These are phyloP conservation scores for Candida ipomoeae DNA, from an alignment of 805 yeast genomes.

Conservation along the genomic window DNA sequence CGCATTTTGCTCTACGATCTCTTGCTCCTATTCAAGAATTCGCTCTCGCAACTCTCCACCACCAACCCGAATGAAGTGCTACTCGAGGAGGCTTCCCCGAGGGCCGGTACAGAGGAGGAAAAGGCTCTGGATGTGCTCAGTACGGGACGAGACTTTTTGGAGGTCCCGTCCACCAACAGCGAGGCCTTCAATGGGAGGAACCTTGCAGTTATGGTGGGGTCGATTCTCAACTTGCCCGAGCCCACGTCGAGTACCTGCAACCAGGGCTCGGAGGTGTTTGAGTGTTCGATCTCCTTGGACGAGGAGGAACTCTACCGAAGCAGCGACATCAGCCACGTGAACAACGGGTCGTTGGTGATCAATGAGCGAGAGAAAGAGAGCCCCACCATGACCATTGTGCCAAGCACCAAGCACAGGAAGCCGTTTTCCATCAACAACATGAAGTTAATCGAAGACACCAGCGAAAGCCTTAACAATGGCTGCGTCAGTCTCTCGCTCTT, in stretches of 20 bases:
- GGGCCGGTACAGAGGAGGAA: not conserved
- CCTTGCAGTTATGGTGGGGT: conserved; percentile 7
- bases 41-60: conserved; percentile 21
- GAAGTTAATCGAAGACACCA: conserved; percentile 35
- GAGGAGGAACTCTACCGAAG: conserved; percentile 28
- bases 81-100: conserved; percentile 3
- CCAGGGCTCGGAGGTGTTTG: conserved; percentile 8
- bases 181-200: not conserved
- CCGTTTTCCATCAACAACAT: conserved; percentile 32
- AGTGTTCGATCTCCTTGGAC: conserved; percentile 20
- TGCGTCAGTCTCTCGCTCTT: conserved; percentile 39
- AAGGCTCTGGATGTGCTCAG: not conserved
- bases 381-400: conserved; percentile 9
- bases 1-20: conserved; percentile 58
- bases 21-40: conserved; percentile 47
- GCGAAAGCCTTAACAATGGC: conserved; percentile 37
- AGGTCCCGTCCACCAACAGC: not conserved
- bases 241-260: conserved; percentile 23
- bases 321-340: conserved; percentile 32
- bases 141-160: not conserved
- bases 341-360: conserved; percentile 25
- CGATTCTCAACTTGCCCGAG: conserved; percentile 31
- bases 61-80: conserved; percentile 8
- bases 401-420: conserved; percentile 10
- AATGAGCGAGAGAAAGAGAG: conserved; percentile 8